These are phyloP conservation scores for Suillus placidus DNA, from an alignment of 768 basidiomycete species.

Conservation along the genomic window DNA sequence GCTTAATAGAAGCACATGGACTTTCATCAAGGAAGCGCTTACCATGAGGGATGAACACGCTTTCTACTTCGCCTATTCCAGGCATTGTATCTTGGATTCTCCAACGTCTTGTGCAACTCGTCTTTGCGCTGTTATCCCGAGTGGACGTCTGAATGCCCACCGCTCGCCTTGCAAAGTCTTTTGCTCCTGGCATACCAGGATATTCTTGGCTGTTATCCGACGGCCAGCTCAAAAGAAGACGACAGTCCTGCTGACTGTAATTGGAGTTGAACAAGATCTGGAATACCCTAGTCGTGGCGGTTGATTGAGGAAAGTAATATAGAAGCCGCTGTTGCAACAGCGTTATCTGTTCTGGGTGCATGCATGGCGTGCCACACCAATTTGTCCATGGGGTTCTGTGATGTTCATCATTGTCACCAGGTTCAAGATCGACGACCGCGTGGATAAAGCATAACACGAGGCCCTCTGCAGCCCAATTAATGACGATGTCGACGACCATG, in stretches of 20 bases:
- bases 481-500: slow-evolving; percentile 86
- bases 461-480: slow-evolving; percentile 86
- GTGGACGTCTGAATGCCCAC: slow-evolving; percentile 60
- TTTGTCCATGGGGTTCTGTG: slow-evolving; percentile 81
- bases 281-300: slow-evolving; percentile 65
- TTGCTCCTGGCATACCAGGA: slow-evolving; percentile 44
- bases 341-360: slow-evolving; percentile 59
- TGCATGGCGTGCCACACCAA: slow-evolving; percentile 81
- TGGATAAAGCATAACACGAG: slow-evolving; percentile 90
- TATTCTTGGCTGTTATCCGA: slow-evolving; percentile 52
- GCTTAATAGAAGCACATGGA: slow-evolving; percentile 31
- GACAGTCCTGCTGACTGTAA: slow-evolving; percentile 45
- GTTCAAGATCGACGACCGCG: slow-evolving; percentile 71
- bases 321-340: slow-evolving; percentile 62
- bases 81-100: slow-evolving; percentile 70
- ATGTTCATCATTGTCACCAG: slow-evolving; percentile 73
- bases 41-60: slow-evolving; percentile 92
- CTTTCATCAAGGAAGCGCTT: slow-evolving; percentile 42
- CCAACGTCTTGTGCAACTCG: slow-evolving; percentile 84
- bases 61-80: slow-evolving; percentile 72
- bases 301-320: slow-evolving; percentile 53
- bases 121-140: slow-evolving; percentile 72
- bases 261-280: slow-evolving; percentile 68
- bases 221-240: slow-evolving; percentile 76
- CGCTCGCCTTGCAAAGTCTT: slow-evolving; percentile 59